Evolutionary conservation across 352 stramenopile species (phyloP).

Genomic region (Pythium rhizo-oryzae): DNA sequence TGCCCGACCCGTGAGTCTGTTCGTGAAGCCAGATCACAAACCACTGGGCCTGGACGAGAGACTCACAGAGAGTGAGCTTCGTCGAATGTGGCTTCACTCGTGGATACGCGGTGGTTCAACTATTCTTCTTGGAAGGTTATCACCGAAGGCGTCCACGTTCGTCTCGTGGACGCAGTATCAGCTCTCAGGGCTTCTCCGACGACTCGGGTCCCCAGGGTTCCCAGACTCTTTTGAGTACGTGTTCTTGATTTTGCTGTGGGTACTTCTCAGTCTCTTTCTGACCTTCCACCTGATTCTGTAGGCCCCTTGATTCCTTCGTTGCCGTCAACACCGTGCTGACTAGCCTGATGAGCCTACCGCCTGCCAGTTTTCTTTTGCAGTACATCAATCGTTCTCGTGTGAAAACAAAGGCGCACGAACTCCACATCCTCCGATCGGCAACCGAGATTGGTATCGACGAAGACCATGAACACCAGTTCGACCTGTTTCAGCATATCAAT

Average conservation of each 20-base stretch:
- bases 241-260: not conserved
- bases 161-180: constrained; percentile 52
- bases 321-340: constrained; percentile 21
- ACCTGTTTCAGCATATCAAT: constrained; percentile 47
- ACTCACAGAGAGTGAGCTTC: constrained; percentile 60
- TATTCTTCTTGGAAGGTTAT: constrained; percentile 52
- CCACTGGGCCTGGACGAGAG: constrained; percentile 54
- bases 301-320: constrained; percentile 26
- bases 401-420: constrained; percentile 8
- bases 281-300: not conserved
- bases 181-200: constrained; percentile 49
- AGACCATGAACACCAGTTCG: constrained; percentile 39
- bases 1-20: constrained; percentile 47
- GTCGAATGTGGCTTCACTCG: constrained; percentile 73
- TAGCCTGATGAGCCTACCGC: constrained; percentile 25
- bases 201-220: constrained; percentile 32
- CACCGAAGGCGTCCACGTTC: constrained; percentile 37
- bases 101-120: constrained; percentile 71
- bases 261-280: too few species aligned
- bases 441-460: constrained; percentile 14
- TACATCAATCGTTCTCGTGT: not conserved
- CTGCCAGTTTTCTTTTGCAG: constrained; percentile 21
- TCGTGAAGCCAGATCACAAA: constrained; percentile 74
- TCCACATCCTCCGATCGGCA: constrained; percentile 23
- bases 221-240: constrained; percentile 64